Evolutionary conservation across 2,329 filamentous ascomycete genomes (phyloP).

Genomic region (Monascus ruber): DNA sequence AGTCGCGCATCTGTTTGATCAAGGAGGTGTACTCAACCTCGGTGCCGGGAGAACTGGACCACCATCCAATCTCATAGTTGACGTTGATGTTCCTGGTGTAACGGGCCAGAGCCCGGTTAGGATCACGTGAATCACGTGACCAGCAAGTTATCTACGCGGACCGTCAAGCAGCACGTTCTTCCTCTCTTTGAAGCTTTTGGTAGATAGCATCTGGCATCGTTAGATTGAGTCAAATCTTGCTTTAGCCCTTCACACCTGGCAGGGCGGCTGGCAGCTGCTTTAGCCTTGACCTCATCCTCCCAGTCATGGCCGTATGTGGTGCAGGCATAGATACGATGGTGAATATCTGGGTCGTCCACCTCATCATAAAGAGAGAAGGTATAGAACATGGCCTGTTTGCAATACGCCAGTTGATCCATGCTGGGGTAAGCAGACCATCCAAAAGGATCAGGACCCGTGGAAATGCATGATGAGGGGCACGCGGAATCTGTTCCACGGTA

Average conservation of each 20-base stretch:
- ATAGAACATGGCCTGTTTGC: constrained; percentile 22
- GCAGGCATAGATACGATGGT: constrained; percentile 23
- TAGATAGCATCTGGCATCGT: no score
- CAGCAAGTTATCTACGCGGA: no score
- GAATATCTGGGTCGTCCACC: constrained; percentile 17
- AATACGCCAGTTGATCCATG: constrained; percentile 15
- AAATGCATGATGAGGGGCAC: constrained; percentile 11
- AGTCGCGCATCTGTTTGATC: constrained; percentile 17
- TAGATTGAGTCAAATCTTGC: no score
- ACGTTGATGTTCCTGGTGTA: constrained; percentile 8
- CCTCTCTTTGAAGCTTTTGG: no score
- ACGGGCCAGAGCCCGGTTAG: no score
- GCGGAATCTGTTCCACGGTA: constrained; percentile 6
- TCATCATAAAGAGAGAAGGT: constrained; percentile 24
- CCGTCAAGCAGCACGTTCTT: constrained; percentile 1
- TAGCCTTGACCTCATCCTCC: no score
- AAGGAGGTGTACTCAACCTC: constrained; percentile 12
- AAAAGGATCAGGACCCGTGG: constrained; percentile 6
- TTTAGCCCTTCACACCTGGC: no score
- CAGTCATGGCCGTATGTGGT: constrained; percentile 15
- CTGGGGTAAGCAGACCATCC: constrained; percentile 11
- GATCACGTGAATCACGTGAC: no score
- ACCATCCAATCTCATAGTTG: constrained; percentile 19
- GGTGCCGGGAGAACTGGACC: constrained; percentile 9
- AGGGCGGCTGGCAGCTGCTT: constrained; percentile 3